Evolutionary conservation across 345 rosid genomes (phyloP).

Genomic region (Arabidopsis arenosa): DNA sequence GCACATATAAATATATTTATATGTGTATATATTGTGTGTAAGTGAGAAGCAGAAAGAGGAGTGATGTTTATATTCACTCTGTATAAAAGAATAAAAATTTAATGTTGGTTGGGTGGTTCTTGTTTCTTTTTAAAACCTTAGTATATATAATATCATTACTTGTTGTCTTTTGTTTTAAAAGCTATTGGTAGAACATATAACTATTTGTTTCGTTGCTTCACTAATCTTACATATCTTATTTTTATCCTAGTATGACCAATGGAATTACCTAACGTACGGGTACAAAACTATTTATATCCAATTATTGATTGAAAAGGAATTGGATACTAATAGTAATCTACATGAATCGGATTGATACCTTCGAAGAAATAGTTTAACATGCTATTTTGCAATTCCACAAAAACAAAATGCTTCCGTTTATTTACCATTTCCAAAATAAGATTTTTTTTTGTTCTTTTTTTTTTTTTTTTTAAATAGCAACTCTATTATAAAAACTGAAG

Average conservation of each 20-base stretch:
- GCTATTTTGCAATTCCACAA: background rate
- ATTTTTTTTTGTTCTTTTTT: background rate
- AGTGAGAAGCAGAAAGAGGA: slow-evolving; percentile 27
- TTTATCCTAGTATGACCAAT: slow-evolving; percentile 24
- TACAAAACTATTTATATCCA: background rate
- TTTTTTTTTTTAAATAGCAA: background rate
- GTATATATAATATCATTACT: slow-evolving; percentile 33
- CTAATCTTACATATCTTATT: slow-evolving; percentile 21
- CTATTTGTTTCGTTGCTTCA: slow-evolving; percentile 41
- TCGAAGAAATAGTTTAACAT: background rate
- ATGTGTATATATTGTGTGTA: slow-evolving; percentile 23
- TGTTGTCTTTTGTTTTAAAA: slow-evolving; percentile 42
- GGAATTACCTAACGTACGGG: slow-evolving; percentile 13
- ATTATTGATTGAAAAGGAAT: background rate
- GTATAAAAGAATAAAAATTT: slow-evolving; percentile 30
- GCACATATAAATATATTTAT: slow-evolving; percentile 12
- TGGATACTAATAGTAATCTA: background rate
- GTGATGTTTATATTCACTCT: slow-evolving; percentile 35
- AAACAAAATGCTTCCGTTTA: no score
- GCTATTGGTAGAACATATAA: slow-evolving; percentile 37
- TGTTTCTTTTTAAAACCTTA: slow-evolving; percentile 34
- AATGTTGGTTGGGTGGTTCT: slow-evolving; percentile 45
- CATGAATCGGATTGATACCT: background rate
- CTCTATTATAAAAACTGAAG: background rate
- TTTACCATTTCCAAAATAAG: no score